phyloP scores from a whole-genome alignment of 495 filamentous ascomycete genomes.

The Penicillium lividum region DNA sequence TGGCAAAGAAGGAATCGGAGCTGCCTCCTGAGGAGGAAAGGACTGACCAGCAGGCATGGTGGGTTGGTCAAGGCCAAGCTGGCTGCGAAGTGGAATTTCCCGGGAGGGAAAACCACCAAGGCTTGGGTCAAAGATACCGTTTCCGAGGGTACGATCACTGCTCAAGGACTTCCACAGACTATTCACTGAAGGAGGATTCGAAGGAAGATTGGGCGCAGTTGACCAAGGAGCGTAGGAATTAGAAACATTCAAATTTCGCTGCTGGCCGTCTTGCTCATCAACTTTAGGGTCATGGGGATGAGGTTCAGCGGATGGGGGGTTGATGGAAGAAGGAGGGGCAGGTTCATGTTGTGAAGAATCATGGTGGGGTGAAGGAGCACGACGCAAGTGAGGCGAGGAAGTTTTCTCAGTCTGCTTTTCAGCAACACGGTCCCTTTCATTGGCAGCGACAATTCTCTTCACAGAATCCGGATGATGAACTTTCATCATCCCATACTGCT shows the following conservation, averaged over 20 bases:
- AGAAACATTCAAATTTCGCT: slow-evolving; percentile 41
- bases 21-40: slow-evolving; percentile 38
- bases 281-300: slow-evolving; percentile 24
- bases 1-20: slow-evolving; percentile 34
- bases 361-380: slow-evolving; percentile 34
- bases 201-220: slow-evolving; percentile 35
- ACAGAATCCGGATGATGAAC: slow-evolving; percentile 53
- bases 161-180: slow-evolving; percentile 78
- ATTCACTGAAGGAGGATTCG: slow-evolving; percentile 44
- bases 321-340: slow-evolving; percentile 31
- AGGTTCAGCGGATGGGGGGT: slow-evolving; percentile 5
- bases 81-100: slow-evolving; percentile 42
- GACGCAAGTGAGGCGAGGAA: slow-evolving; percentile 26
- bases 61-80: slow-evolving; percentile 41
- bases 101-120: slow-evolving; percentile 49
- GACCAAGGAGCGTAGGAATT: slow-evolving; percentile 43
- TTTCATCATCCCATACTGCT: slow-evolving; percentile 62
- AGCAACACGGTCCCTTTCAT: slow-evolving; percentile 38
- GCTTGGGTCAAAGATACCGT: slow-evolving; percentile 73
- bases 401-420: slow-evolving; percentile 36
- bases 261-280: slow-evolving; percentile 41
- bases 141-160: slow-evolving; percentile 69
- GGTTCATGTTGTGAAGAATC: slow-evolving; percentile 27
- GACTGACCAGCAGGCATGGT: slow-evolving; percentile 31
- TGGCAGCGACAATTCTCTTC: slow-evolving; percentile 42